These are phyloP conservation scores for Cladophialophora chaetospira DNA, from an alignment of 2,329 filamentous ascomycete species.

Conservation along the genomic window DNA sequence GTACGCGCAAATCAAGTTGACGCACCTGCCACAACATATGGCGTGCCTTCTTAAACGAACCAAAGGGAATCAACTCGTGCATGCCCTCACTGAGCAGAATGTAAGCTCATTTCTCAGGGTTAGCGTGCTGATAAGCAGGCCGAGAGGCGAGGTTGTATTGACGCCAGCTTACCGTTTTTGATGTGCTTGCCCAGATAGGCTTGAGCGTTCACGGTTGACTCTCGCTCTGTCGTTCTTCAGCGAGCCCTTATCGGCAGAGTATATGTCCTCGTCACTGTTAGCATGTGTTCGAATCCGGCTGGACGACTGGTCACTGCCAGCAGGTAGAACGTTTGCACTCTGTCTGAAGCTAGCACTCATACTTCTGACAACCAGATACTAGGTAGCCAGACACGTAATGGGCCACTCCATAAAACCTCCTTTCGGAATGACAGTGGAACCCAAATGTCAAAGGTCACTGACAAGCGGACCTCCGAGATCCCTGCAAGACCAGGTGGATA, in stretches of 20 bases:
- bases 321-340: too few relatives aligned
- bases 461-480: conserved; percentile 5
- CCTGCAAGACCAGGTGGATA: conserved; percentile 14
- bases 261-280: neutral
- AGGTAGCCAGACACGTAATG: too few relatives aligned
- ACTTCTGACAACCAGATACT: too few relatives aligned
- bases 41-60: too few relatives aligned
- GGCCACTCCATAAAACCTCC: neutral
- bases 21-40: too few relatives aligned
- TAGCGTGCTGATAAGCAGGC: neutral
- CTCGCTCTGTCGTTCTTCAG: neutral
- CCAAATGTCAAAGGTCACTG: neutral
- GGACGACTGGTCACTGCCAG: conserved; percentile 1
- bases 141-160: neutral
- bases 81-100: too few relatives aligned
- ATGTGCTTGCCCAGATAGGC: neutral
- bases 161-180: neutral
- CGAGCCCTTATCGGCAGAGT: conserved; percentile 7
- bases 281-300: neutral
- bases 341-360: too few relatives aligned
- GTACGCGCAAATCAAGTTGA: too few relatives aligned
- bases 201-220: neutral
- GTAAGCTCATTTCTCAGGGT: too few relatives aligned
- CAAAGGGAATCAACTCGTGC: too few relatives aligned
- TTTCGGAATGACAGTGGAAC: neutral